Evolutionary conservation across 176 grass and related monocot genomes (phyloP).

Genomic region (Puccinellia tenuiflora): DNA sequence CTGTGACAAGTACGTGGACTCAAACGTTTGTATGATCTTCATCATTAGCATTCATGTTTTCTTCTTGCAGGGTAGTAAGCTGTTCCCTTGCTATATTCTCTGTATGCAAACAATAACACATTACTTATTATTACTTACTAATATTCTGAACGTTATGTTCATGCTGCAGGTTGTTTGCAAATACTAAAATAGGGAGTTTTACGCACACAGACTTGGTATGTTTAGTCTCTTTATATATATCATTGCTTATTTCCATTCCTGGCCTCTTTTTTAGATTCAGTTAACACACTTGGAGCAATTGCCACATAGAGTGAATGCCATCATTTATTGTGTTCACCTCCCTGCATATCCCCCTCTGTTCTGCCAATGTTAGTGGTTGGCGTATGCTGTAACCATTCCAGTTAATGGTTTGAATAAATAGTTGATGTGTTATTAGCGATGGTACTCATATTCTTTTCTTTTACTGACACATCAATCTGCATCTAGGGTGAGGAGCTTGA

Average conservation of each 20-base stretch:
- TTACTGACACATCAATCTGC: slow-evolving; percentile 23
- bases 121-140: slow-evolving; percentile 9
- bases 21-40: background rate
- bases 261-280: background rate
- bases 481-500: slow-evolving; percentile 59
- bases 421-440: background rate
- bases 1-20: slow-evolving; percentile 49
- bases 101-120: background rate
- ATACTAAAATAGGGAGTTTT: slow-evolving; percentile 52
- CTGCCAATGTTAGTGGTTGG: background rate
- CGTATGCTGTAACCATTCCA: background rate
- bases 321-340: background rate
- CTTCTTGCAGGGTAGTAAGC: background rate
- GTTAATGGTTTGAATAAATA: background rate
- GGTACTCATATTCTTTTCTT: background rate
- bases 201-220: slow-evolving; percentile 60
- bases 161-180: slow-evolving; percentile 49
- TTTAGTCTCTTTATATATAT: background rate
- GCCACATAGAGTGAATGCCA: background rate
- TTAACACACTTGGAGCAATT: background rate
- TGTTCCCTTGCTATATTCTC: background rate
- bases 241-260: background rate
- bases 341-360: background rate
- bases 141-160: slow-evolving; percentile 18
- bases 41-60: background rate